Conservation (phyloP, 768 basidiomycete species). For the Mycena vitilis region DNA sequence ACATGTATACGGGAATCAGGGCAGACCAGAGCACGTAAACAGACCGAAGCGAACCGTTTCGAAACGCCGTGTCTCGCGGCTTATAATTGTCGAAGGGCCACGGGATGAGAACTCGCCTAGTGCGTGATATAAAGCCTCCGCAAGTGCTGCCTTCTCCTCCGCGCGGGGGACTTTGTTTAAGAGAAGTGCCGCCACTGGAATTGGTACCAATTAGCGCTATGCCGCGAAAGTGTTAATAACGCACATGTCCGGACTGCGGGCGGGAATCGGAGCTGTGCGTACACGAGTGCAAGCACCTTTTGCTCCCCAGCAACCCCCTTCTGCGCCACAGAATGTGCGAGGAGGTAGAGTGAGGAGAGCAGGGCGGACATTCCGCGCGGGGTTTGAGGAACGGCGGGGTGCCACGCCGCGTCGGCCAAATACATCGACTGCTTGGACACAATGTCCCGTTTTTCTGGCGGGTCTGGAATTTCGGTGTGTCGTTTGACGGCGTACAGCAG, state of each 20-base stretch:
- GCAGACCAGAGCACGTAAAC: background rate
- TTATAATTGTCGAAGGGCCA: conserved; percentile 31
- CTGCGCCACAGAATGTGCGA: conserved; percentile 37
- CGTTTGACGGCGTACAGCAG: conserved; percentile 41
- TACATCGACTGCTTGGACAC: conserved; percentile 39
- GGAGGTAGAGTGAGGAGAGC: conserved; percentile 43
- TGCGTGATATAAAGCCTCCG: conserved; percentile 39
- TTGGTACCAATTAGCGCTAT: background rate
- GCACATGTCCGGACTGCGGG: conserved; percentile 42
- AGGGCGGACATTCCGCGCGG: conserved; percentile 44
- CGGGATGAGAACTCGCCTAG: conserved; percentile 36
- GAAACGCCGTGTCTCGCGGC: conserved; percentile 30
- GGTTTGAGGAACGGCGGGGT: conserved; percentile 41
- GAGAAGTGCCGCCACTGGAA: conserved; percentile 39
- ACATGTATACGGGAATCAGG: conserved; percentile 28
- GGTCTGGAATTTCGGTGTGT: background rate
- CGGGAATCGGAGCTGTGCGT: conserved; percentile 40
- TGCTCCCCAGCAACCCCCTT: conserved; percentile 34
- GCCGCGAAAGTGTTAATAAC: conserved; percentile 4
- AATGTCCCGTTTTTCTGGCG: conserved; percentile 15
- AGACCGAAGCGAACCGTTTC: conserved; percentile 32
- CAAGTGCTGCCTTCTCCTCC: conserved; percentile 41
- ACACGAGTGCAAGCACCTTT: conserved; percentile 38
- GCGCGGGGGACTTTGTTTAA: conserved; percentile 37
- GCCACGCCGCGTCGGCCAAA: conserved; percentile 37